Percentiles rank a stretch among this genome's conserved stretches.
phyloP scores from a whole-genome alignment of 208 protist species.

The Crithidia brevicula region DNA sequence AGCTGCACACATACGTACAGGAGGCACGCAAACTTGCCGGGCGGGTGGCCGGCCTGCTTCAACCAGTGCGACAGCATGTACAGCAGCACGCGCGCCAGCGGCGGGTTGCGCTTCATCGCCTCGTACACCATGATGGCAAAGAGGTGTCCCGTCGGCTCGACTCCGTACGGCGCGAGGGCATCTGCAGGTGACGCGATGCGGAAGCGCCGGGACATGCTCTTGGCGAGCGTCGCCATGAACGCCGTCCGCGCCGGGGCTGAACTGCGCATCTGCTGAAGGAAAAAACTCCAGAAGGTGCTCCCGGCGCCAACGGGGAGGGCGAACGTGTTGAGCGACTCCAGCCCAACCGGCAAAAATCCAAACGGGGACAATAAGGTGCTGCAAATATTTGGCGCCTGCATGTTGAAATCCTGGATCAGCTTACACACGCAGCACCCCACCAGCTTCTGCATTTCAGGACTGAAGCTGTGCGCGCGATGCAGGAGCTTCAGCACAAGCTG shows the following conservation, averaged over 20 bases:
- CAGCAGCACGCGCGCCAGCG: conserved; percentile 80
- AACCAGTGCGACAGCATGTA: conserved; percentile 89
- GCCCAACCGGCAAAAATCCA: conserved; percentile 74
- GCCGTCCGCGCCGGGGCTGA: conserved; percentile 86
- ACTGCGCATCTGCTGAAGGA: conserved; percentile 83
- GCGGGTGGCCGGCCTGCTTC: conserved; percentile 65
- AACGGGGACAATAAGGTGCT: conserved; percentile 71
- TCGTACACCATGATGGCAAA: conserved; percentile 91
- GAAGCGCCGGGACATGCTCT: conserved; percentile 82
- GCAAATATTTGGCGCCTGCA: conserved; percentile 89
- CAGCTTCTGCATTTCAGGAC: conserved; percentile 82
- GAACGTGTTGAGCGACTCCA: conserved; percentile 70
- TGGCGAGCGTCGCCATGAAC: conserved; percentile 83
- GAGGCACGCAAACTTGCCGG: conserved; percentile 84
- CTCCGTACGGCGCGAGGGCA: conserved; percentile 57
- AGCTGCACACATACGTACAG: conserved; percentile 88
- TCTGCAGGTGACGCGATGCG: conserved; percentile 75
- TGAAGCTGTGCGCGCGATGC: conserved; percentile 84
- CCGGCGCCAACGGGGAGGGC: conserved; percentile 80
- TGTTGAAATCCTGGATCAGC: conserved; percentile 92
- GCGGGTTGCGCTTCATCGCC: conserved; percentile 86
- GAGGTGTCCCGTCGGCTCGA: conserved; percentile 67
- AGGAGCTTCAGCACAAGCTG: conserved; percentile 87
- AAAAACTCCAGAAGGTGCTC: conserved; percentile 91
- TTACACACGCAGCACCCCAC: conserved; percentile 90